Base-by-base conservation (phyloP, 768 basidiomycete species). In the Hypholoma fasciculare region DNA sequence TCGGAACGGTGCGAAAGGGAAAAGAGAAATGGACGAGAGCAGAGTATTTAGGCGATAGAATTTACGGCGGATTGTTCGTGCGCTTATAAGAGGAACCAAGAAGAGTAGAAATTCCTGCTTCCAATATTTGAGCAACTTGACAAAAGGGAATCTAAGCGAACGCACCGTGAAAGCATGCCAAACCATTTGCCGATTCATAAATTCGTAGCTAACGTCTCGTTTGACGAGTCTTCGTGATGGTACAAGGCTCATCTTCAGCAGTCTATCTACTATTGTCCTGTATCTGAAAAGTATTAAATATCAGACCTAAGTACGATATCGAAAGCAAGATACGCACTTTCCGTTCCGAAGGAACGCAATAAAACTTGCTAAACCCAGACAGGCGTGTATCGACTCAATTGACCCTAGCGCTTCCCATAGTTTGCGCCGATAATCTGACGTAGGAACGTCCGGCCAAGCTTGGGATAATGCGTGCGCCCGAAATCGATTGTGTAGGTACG, bases 141-240 rank as follows among this genome's bases (percentile, higher is more conserved):
- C n/a, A n/a, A 49, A 34, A 34, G 36, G 30, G 19, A 14, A 48
- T 36, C 42, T 43, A 19, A 37, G 17, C 23, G 38, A 20, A 74
- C 92, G 54, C 67, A 96, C 96, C 7, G 97, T 98, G 71, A 98
- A 96, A 0, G 94, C 92, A 69, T 96, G 93, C 97, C 97, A 99
- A 54, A 99, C 97, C 83, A 99, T 92, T 72, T 98, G 96, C 63
- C 97, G 90, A 66, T 98, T 98, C 93, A 98, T 96, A 67, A 95
- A 98, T 68, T 98, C 97, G 72, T 97, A 99, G 67, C 92, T 96
- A 51, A 98, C 91, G 64, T 96, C 89, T 16, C 91, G 85, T 60
- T 84, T 86, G 37, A 87, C 80, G 36, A 88, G 81, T 42, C 80
- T 76, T 34, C 86, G 83, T 0, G 90, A 79, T 3, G 96, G 89